Conservation (phyloP, 192 early-diverging fungal species). For the Backusella tuberculispora region DNA sequence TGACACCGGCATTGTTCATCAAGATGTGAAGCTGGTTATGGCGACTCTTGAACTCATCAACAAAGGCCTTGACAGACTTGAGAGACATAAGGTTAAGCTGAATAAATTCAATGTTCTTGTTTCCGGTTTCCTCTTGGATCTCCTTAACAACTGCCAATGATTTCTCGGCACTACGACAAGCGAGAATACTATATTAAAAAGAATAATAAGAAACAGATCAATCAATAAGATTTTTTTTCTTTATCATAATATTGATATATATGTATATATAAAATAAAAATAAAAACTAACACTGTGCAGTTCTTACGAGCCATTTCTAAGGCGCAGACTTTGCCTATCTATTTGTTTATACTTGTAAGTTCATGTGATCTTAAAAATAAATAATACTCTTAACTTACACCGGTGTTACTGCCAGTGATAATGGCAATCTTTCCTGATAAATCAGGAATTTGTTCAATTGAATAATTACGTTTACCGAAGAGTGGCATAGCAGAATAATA, state of each 20-base stretch:
- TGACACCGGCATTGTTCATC: slow-evolving; percentile 65
- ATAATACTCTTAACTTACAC: slow-evolving; percentile 30
- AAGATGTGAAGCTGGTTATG: slow-evolving; percentile 50
- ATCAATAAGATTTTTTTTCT: background rate
- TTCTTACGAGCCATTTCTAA: slow-evolving; percentile 34
- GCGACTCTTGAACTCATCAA: slow-evolving; percentile 38
- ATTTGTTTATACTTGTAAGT: background rate
- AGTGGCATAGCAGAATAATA: background rate
- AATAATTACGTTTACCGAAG: background rate
- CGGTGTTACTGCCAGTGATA: slow-evolving; percentile 53
- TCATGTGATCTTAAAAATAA: background rate
- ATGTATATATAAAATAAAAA: background rate
- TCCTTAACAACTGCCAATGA: slow-evolving; percentile 18
- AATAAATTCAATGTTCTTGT: slow-evolving; percentile 30
- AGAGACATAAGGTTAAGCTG: slow-evolving; percentile 38
- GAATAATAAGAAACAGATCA: background rate
- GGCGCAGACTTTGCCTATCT: slow-evolving; percentile 35
- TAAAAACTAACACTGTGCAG: slow-evolving; percentile 27
- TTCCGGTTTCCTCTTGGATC: slow-evolving; percentile 27
- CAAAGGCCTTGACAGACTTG: slow-evolving; percentile 44
- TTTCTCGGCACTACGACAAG: slow-evolving; percentile 22
- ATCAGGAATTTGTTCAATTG: slow-evolving; percentile 38
- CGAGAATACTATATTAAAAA: slow-evolving; percentile 16
- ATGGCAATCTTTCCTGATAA: slow-evolving; percentile 47
- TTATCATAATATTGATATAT: no score